Percentiles rank a stretch among this genome's conserved stretches.
Evolutionary conservation across 2,329 filamentous ascomycete species (phyloP).

Genomic region (Coniella lustricola): DNA sequence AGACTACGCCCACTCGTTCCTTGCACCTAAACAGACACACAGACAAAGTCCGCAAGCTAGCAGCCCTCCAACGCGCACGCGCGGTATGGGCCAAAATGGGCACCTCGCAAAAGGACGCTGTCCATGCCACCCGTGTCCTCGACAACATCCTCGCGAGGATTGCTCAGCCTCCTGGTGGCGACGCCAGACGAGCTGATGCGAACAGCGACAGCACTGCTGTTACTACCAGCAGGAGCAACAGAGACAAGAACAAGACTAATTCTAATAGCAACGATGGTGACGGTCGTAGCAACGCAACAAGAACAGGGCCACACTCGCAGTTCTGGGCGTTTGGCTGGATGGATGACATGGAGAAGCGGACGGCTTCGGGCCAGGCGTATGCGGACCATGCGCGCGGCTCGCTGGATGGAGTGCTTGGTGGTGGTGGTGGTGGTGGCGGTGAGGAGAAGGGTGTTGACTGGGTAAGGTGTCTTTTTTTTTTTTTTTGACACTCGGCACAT

Average conservation of each 20-base stretch:
- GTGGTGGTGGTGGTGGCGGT: no score
- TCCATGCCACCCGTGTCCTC: constrained; percentile 35
- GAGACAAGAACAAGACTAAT: background rate
- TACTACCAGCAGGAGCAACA: background rate
- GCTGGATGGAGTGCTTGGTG: background rate
- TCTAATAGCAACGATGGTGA: background rate
- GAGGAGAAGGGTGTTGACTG: constrained; percentile 14
- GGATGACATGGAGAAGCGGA: constrained; percentile 6
- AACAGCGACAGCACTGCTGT: no score
- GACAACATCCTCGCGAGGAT: constrained; percentile 35
- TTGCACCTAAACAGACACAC: background rate
- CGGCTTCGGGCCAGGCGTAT: no score
- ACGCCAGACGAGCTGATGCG: no score
- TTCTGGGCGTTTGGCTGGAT: constrained; percentile 11
- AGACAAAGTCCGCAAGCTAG: constrained; percentile 21
- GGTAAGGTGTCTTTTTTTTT: constrained; percentile 1
- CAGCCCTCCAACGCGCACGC: constrained; percentile 33
- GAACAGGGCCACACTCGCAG: constrained; percentile 20
- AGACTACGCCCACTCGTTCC: background rate
- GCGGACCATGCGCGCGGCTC: no score
- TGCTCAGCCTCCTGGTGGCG: no score
- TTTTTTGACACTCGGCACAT: background rate
- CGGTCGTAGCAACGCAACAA: background rate
- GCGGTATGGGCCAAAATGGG: constrained; percentile 36
- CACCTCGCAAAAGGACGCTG: constrained; percentile 33